These are phyloP conservation scores for Protomyces inouyei DNA, from an alignment of 1,139 yeast species.

Conservation along the genomic window DNA sequence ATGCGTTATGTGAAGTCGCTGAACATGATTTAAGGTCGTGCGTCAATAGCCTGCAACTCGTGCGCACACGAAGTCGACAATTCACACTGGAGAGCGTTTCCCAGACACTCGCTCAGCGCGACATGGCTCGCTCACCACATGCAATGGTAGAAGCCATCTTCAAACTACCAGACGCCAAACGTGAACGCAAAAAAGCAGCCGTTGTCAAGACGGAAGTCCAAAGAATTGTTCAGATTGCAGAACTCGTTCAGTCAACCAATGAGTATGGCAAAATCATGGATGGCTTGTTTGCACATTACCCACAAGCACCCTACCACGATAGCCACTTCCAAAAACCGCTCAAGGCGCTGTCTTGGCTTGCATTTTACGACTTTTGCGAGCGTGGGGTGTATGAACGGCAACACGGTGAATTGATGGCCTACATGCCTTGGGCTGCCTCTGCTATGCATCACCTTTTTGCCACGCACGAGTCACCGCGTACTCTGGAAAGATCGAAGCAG, in stretches of 20 bases:
- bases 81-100: slow-evolving; percentile 19
- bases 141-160: slow-evolving; percentile 24
- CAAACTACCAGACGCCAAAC: slow-evolving; percentile 12
- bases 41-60: slow-evolving; percentile 64
- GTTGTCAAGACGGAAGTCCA: not conserved
- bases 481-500: slow-evolving; percentile 25
- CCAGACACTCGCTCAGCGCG: slow-evolving; percentile 29
- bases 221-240: slow-evolving; percentile 48
- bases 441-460: slow-evolving; percentile 64
- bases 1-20: slow-evolving; percentile 61
- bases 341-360: slow-evolving; percentile 70
- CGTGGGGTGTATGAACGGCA: slow-evolving; percentile 45
- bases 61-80: slow-evolving; percentile 5
- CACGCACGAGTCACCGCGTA: slow-evolving; percentile 40
- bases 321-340: slow-evolving; percentile 61
- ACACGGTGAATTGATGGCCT: slow-evolving; percentile 51
- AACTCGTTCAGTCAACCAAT: slow-evolving; percentile 46
- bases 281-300: slow-evolving; percentile 62
- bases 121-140: slow-evolving; percentile 20
- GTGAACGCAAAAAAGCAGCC: slow-evolving; percentile 18
- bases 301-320: slow-evolving; percentile 56
- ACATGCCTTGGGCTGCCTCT: slow-evolving; percentile 55
- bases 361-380: slow-evolving; percentile 55
- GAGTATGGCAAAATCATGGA: slow-evolving; percentile 49
- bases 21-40: slow-evolving; percentile 87